A percentile compares a stretch with the other conserved stretches of the same genome.
Conservation (phyloP, 2,329 filamentous ascomycete genomes). For the Claviceps spartinae region DNA sequence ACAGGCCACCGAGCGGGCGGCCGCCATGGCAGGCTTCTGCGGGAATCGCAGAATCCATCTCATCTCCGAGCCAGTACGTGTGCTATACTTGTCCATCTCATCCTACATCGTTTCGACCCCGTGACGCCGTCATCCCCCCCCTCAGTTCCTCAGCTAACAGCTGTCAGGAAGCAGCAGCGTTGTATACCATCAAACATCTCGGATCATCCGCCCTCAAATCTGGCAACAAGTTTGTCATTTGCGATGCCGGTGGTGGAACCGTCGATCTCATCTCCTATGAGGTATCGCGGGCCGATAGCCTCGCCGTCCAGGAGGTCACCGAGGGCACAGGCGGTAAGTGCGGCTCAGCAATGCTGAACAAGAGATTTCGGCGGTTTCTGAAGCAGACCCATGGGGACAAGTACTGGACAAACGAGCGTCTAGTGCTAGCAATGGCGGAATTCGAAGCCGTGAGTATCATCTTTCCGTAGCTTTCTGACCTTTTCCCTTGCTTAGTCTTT, state of each 20-base stretch:
- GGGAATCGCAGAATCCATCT: constrained; percentile 29
- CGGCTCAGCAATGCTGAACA: constrained; percentile 35
- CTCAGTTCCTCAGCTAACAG: background rate
- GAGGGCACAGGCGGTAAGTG: constrained; percentile 35
- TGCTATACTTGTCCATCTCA: background rate
- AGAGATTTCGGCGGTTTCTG: constrained; percentile 31
- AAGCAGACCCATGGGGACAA: constrained; percentile 28
- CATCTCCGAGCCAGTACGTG: constrained; percentile 32
- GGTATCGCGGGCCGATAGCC: constrained; percentile 25
- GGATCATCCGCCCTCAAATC: constrained; percentile 27
- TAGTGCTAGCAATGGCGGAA: constrained; percentile 25
- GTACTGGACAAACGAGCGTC: constrained; percentile 28
- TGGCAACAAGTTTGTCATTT: constrained; percentile 36
- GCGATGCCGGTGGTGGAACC: constrained; percentile 41
- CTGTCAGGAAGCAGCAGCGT: constrained; percentile 33
- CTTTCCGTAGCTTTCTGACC: background rate
- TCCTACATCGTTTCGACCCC: background rate
- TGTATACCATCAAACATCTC: constrained; percentile 32
- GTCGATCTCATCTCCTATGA: constrained; percentile 41
- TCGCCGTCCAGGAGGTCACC: constrained; percentile 35
- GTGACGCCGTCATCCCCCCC: too few species aligned
- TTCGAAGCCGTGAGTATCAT: constrained; percentile 26
- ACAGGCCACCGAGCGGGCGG: constrained; percentile 30
- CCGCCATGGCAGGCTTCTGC: constrained; percentile 25
- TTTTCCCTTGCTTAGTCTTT: too few species aligned